Conservation (phyloP, 345 rosid genomes). For the Salix brachista region DNA sequence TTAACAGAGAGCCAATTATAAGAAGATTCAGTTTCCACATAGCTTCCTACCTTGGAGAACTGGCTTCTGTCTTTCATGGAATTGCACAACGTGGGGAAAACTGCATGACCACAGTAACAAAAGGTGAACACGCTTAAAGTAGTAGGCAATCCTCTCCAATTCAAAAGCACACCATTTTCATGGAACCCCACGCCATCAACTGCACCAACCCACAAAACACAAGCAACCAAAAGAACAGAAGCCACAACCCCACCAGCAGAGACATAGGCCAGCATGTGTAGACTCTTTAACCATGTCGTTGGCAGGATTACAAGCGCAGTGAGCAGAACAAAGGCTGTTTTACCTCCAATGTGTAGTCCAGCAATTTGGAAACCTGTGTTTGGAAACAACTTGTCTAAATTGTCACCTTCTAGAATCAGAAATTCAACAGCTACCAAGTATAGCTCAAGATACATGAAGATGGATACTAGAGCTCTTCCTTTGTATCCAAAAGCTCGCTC, state of each 20-base stretch:
- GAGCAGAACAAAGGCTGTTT: constrained; percentile 49
- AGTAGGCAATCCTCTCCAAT: constrained; percentile 51
- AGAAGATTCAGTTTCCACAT: neutral
- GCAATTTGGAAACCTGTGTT: constrained; percentile 29
- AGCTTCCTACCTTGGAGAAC: constrained; percentile 48
- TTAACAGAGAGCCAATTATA: neutral
- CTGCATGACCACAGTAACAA: constrained; percentile 61
- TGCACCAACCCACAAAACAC: constrained; percentile 57
- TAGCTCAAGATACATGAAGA: constrained; percentile 54
- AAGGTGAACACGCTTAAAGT: constrained; percentile 49
- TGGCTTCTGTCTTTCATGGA: constrained; percentile 67
- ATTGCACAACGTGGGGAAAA: constrained; percentile 61
- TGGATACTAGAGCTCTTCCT: constrained; percentile 51
- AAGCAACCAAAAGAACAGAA: constrained; percentile 38
- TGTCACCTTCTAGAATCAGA: constrained; percentile 65
- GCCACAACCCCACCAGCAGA: constrained; percentile 65
- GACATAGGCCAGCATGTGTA: constrained; percentile 55
- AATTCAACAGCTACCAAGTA: constrained; percentile 64
- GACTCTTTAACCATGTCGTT: constrained; percentile 64
- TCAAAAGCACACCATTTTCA: constrained; percentile 34
- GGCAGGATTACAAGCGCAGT: constrained; percentile 50
- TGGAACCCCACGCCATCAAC: constrained; percentile 53
- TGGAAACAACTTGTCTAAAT: constrained; percentile 56
- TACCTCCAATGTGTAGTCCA: constrained; percentile 42
- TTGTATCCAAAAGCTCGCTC: constrained; percentile 50